Percentiles rank a stretch among this genome's conserved stretches.
Conservation (phyloP, 164 flowering plant species). For the Stephania japonica region DNA sequence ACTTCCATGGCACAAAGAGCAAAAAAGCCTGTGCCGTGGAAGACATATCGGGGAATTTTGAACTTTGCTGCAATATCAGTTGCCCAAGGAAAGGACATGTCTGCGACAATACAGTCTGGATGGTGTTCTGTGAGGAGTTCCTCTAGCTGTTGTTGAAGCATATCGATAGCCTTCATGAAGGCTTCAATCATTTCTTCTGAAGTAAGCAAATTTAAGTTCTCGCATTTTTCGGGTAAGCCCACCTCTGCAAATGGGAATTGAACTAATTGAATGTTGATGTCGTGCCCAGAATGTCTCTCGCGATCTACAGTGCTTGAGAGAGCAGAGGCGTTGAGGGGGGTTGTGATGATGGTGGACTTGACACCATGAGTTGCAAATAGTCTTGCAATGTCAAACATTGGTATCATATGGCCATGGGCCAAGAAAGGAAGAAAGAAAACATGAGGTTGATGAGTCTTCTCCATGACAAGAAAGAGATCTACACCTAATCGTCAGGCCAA, state of each 20-base stretch:
- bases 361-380: constrained; percentile 41
- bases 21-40: constrained; percentile 42
- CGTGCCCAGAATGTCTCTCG: constrained; percentile 7
- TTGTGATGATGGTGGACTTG: constrained; percentile 40
- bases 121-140: constrained; percentile 17
- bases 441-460: constrained; percentile 9
- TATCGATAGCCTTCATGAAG: constrained; percentile 17
- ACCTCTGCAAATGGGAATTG: constrained; percentile 26
- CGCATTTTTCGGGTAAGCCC: constrained; percentile 39
- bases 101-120: constrained; percentile 49
- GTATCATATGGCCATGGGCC: constrained; percentile 52
- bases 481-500: no score
- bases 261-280: constrained; percentile 17
- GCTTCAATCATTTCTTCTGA: constrained; percentile 3
- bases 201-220: constrained; percentile 17
- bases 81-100: constrained; percentile 56
- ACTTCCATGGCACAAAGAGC: constrained; percentile 17
- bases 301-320: constrained; percentile 20
- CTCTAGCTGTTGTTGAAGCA: constrained; percentile 36
- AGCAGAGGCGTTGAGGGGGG: constrained; percentile 27
- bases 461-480: no score
- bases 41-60: constrained; percentile 41
- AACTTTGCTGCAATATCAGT: constrained; percentile 29
- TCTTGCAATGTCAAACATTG: constrained; percentile 46
- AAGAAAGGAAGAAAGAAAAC: constrained; percentile 28